Evolutionary conservation across 345 rosid genomes (phyloP), one percentile per base, ranked within the genome.

Genomic region (Murraya paniculata): DNA sequence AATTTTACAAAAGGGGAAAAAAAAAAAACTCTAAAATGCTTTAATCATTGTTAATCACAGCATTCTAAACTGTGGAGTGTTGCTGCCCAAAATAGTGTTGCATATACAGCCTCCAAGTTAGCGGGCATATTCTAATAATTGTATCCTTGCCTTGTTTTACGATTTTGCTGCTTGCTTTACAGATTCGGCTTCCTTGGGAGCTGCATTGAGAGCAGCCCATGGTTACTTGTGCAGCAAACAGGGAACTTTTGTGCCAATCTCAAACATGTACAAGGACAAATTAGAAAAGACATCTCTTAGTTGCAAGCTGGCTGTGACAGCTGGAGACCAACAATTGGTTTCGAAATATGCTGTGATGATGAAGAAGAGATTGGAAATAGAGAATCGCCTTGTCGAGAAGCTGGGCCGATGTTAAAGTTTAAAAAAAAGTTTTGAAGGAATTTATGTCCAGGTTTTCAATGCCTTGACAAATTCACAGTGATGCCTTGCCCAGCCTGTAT

Each of bases 131-230:
- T 74, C 64, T 21, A 39, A 18, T 18, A 8, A 1, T 75, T 3
- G 13, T 72, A 5, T 33, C 13, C 48, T 72, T n/a, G 9, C 19
- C 50, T 45, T 13, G 50, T 66, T 53, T n/a, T 48, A 30, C 5
- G 36, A 31, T 55, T 21, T 22, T 66, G 13, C 45, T 65, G n/a
- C 35, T 74, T 80, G 59, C 31, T 71, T 31, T 57, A 60, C 89
- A 93, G 99, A 90, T 86, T 94, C 98, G 13, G 99, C 98, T 71
- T 94, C 98, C 21, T 88, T 92, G n/a, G 97, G 97, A 85, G 98
- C 94, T 70, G 97, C 98, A 39, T 78, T 94, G 75, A 92, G 97
- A 76, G 98, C 97, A 39, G 97, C 95, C 4, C 95, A 94, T 31
- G 97, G 98, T 61, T 96, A 96, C 97, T 61, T 92, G 72, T 96